These are phyloP conservation scores for Hypoxylon subgilvum DNA, from an alignment of 495 filamentous ascomycete genomes.

Conservation along the genomic window DNA sequence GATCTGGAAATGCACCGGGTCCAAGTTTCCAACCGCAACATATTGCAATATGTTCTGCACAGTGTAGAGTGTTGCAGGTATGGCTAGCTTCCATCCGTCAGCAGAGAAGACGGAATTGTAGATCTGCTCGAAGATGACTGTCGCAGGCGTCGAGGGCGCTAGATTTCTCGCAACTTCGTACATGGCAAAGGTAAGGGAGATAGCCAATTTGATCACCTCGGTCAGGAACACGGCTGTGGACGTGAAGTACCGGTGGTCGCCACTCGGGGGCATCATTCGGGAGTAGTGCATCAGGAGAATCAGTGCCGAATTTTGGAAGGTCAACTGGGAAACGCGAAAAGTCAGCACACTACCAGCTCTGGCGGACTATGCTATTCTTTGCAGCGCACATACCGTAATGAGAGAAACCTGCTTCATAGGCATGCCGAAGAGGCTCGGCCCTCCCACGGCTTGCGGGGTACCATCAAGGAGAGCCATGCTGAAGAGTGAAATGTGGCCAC, in stretches of 20 bases:
- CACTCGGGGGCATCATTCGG: slow-evolving; percentile 81
- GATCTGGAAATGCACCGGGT: slow-evolving; percentile 89
- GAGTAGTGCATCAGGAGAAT: slow-evolving; percentile 93
- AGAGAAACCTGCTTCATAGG: slow-evolving; percentile 80
- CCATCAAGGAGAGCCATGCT: slow-evolving; percentile 49
- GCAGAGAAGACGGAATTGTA: slow-evolving; percentile 79
- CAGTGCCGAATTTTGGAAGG: slow-evolving; percentile 77
- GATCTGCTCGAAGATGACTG: slow-evolving; percentile 80
- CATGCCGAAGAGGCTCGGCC: slow-evolving; percentile 63
- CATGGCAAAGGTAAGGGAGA: slow-evolving; percentile 83
- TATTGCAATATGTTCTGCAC: slow-evolving; percentile 92
- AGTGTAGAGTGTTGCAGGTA: slow-evolving; percentile 88
- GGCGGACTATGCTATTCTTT: not conserved
- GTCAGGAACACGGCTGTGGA: slow-evolving; percentile 95
- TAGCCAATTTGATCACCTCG: slow-evolving; percentile 86
- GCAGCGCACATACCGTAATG: slow-evolving; percentile 66
- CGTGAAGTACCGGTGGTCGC: slow-evolving; percentile 85
- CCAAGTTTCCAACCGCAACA: slow-evolving; percentile 86
- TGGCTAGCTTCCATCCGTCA: slow-evolving; percentile 96
- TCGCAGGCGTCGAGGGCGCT: slow-evolving; percentile 76
- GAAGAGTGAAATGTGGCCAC: slow-evolving; percentile 7
- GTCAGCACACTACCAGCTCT: slow-evolving; percentile 22
- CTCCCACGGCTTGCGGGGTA: slow-evolving; percentile 44
- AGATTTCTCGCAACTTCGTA: slow-evolving; percentile 81
- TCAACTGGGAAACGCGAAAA: slow-evolving; percentile 60